phyloP scores from a whole-genome alignment of 192 early-diverging fungal genomes.

The Phlyctochytrium arcticum region DNA sequence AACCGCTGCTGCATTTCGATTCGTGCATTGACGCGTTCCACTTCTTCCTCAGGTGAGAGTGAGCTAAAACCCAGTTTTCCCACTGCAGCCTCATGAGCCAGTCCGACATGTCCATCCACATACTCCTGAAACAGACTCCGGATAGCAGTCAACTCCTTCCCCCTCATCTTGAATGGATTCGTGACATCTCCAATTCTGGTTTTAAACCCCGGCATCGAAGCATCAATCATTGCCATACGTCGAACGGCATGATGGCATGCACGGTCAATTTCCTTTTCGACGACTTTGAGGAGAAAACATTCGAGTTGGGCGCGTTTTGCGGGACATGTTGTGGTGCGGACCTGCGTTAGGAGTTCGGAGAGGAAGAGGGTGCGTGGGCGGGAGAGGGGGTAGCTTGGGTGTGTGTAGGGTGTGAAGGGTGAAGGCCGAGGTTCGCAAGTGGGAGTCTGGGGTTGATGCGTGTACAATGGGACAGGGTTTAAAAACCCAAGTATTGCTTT shows the following conservation, averaged over 20 bases:
- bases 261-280: conserved; percentile 19
- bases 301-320: conserved; percentile 8
- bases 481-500: no score
- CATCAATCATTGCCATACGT: not conserved
- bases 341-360: no score
- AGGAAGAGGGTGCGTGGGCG: no score
- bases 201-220: not conserved
- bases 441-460: no score
- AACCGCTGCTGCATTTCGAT: not conserved
- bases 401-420: no score
- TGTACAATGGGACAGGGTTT: no score
- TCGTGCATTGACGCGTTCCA: not conserved
- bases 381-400: no score
- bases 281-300: conserved; percentile 3
- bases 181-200: not conserved
- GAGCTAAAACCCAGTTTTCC: no score
- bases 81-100: no score
- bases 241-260: not conserved
- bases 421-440: no score
- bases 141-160: not conserved
- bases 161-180: not conserved
- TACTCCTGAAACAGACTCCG: conserved; percentile 4
- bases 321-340: no score
- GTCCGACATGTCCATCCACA: no score
- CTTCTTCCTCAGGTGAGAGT: not conserved